Evolutionary conservation across 805 yeast genomes (phyloP).

Genomic region (Monosporozyma servazzii): DNA sequence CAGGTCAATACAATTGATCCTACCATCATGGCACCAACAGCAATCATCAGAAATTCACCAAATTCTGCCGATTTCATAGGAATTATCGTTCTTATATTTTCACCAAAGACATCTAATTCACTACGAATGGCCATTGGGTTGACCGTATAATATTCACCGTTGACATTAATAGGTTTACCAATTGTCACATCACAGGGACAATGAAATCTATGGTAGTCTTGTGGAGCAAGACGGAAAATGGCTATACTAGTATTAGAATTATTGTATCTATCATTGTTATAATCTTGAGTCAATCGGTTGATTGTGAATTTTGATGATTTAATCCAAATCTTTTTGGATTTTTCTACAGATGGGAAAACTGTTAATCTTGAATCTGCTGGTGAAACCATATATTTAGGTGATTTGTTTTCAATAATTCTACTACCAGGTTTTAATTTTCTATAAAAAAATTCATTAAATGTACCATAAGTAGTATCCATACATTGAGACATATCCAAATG

Average conservation of each 20-base stretch:
- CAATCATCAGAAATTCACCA: constrained; percentile 67
- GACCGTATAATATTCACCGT: constrained; percentile 91
- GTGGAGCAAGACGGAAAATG: constrained; percentile 88
- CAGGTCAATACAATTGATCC: constrained; percentile 77
- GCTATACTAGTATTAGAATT: constrained; percentile 51
- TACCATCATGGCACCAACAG: constrained; percentile 99
- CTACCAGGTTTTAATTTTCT: constrained; percentile 64
- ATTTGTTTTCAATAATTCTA: constrained; percentile 56
- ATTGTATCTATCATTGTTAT: constrained; percentile 35
- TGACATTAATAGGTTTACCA: constrained; percentile 56
- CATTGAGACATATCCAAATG: constrained; percentile 70
- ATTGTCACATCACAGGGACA: constrained; percentile 71
- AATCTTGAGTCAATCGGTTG: constrained; percentile 38
- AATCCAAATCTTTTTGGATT: constrained; percentile 77
- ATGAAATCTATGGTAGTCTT: constrained; percentile 92
- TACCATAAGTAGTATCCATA: constrained; percentile 43
- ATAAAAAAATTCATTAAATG: constrained; percentile 86
- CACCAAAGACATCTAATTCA: constrained; percentile 84
- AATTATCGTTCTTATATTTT: constrained; percentile 69
- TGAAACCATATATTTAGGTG: constrained; percentile 46
- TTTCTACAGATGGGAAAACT: constrained; percentile 47
- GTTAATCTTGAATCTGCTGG: constrained; percentile 87
- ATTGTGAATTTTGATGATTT: constrained; percentile 74
- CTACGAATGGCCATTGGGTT: constrained; percentile 96
- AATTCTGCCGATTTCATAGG: constrained; percentile 70